phyloP scores from a whole-genome alignment of 768 basidiomycete species.

The Lentinula sp. region DNA sequence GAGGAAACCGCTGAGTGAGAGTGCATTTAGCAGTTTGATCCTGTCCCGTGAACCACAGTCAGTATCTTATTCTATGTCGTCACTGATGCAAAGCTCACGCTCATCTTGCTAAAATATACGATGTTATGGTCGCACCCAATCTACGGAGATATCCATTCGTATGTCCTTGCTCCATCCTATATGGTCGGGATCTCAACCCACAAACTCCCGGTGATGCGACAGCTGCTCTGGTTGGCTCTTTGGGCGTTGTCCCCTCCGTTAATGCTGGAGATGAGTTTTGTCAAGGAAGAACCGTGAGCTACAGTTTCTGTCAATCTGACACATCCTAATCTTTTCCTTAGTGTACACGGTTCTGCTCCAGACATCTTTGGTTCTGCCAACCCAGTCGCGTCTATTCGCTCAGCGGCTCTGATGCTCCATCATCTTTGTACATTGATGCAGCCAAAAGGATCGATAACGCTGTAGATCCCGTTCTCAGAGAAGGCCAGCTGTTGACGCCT shows the following conservation, averaged over 20 bases:
- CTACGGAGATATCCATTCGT: constrained; percentile 99
- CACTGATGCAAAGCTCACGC: constrained; percentile 3
- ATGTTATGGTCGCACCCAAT: constrained; percentile 97
- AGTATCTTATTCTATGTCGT: constrained; percentile 15
- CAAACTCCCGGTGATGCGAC: constrained; percentile 73
- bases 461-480: constrained; percentile 78
- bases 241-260: constrained; percentile 98
- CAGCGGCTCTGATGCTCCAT: constrained; percentile 92
- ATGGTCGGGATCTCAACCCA: background rate
- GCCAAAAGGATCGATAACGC: constrained; percentile 83
- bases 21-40: background rate
- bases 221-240: constrained; percentile 96
- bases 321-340: constrained; percentile 16
- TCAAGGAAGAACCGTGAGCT: constrained; percentile 96
- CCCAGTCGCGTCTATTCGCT: constrained; percentile 95
- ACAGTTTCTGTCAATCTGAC: too few species aligned
- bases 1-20: constrained; percentile 76
- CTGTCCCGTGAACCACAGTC: constrained; percentile 96
- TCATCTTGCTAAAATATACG: constrained; percentile 63
- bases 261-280: constrained; percentile 98
- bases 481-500: constrained; percentile 76
- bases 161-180: constrained; percentile 20
- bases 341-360: constrained; percentile 96
- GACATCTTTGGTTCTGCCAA: constrained; percentile 94
- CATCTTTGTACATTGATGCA: constrained; percentile 79